These are phyloP conservation scores for Annona squamosa DNA, from an alignment of 164 flowering plant species.

Conservation along the genomic window DNA sequence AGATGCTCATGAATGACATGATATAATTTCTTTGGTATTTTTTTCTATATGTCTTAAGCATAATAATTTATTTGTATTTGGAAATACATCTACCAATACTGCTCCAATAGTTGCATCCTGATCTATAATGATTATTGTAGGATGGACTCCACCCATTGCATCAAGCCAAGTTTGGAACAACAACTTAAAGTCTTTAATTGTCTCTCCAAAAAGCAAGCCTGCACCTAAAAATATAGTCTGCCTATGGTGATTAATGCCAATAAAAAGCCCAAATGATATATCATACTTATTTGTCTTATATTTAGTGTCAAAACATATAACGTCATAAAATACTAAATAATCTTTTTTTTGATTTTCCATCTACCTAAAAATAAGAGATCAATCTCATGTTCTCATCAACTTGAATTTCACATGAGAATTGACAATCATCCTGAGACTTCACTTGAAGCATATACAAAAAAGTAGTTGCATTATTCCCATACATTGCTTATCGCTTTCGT, in stretches of 20 bases:
- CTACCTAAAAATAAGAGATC: neutral
- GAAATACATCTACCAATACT: slow-evolving; percentile 11
- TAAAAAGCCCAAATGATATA: slow-evolving; percentile 48
- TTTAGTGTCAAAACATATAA: slow-evolving; percentile 73
- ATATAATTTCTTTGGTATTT: neutral
- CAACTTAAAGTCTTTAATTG: slow-evolving; percentile 6
- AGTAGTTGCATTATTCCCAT: neutral
- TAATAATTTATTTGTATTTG: neutral
- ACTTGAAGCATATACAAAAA: neutral
- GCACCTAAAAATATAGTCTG: slow-evolving; percentile 41
- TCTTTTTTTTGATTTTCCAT: neutral
- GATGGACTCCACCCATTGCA: slow-evolving; percentile 10
- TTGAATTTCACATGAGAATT: too few species aligned
- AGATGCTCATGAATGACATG: neutral
- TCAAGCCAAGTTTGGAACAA: slow-evolving; percentile 9
- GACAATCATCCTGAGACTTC: too few species aligned
- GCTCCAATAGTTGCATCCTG: slow-evolving; percentile 1
- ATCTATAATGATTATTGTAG: slow-evolving; percentile 9
- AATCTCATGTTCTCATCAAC: neutral
- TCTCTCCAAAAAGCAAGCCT: neutral
- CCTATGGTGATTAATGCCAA: slow-evolving; percentile 77
- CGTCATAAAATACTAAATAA: slow-evolving; percentile 49
- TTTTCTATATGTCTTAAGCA: neutral
- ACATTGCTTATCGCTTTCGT: too few species aligned
- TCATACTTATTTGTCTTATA: slow-evolving; percentile 55